A percentile compares a stretch with the other conserved stretches of the same genome.
Evolutionary conservation across 2,329 filamentous ascomycete species (phyloP).

Genomic region (Xylariales sp.): DNA sequence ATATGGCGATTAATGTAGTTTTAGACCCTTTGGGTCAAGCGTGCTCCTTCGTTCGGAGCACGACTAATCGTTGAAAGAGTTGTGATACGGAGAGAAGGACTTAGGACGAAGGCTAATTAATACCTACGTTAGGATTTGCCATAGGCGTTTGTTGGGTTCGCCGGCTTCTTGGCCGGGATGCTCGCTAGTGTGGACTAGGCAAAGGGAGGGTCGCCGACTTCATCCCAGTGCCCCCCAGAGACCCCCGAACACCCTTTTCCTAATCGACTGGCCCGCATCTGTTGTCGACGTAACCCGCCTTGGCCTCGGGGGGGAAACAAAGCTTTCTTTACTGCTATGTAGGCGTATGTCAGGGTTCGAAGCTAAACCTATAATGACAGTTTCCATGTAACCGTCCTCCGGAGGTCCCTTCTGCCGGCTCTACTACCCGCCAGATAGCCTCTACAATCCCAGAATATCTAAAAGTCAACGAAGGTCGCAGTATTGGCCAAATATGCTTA

Average conservation of each 20-base stretch:
- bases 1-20: not conserved
- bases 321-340: not conserved
- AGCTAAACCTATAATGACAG: not conserved
- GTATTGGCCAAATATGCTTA: not conserved
- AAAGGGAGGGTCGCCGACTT: conserved; percentile 32
- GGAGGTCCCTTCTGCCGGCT: not conserved
- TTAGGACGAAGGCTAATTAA: conserved; percentile 15
- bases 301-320: not conserved
- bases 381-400: not conserved
- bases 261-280: conserved; percentile 4
- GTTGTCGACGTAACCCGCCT: not conserved
- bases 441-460: not conserved
- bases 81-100: conserved; percentile 10
- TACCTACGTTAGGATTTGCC: conserved; percentile 4
- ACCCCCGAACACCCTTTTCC: not conserved
- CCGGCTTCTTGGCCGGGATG: conserved; percentile 20
- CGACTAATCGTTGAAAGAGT: not conserved
- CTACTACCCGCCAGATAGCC: not conserved
- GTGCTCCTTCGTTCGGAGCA: conserved; percentile 8
- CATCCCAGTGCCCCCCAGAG: conserved; percentile 2
- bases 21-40: conserved; percentile 18
- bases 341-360: not conserved
- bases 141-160: conserved; percentile 3
- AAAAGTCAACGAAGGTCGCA: not conserved
- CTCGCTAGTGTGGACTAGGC: conserved; percentile 17